Conservation (phyloP, 768 basidiomycete genomes). For the Xerocomus potaroensis region DNA sequence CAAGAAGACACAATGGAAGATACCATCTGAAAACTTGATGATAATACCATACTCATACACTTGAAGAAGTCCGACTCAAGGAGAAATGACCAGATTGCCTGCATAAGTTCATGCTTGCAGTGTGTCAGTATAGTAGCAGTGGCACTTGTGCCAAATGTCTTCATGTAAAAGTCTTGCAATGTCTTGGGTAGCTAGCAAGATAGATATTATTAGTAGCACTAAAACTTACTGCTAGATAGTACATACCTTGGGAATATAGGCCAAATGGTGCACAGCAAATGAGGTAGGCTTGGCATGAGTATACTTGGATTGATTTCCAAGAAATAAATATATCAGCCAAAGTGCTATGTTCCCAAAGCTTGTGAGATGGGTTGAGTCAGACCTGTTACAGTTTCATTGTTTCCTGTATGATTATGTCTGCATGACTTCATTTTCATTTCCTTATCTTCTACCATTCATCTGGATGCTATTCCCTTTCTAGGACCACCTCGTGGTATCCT, state of each 20-base stretch:
- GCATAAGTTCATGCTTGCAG: slow-evolving; percentile 21
- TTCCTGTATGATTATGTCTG: too few species aligned
- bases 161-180: slow-evolving; percentile 8
- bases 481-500: too few species aligned
- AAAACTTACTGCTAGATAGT: background rate
- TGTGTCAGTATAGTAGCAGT: slow-evolving; percentile 8
- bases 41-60: slow-evolving; percentile 23
- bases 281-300: slow-evolving; percentile 1
- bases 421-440: too few species aligned
- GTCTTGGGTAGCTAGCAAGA: slow-evolving; percentile 2
- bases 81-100: slow-evolving; percentile 15
- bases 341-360: slow-evolving; percentile 16
- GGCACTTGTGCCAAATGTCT: background rate
- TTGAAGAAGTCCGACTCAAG: slow-evolving; percentile 22
- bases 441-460: too few species aligned
- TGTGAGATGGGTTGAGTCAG: slow-evolving; percentile 21
- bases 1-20: slow-evolving; percentile 12
- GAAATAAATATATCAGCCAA: slow-evolving; percentile 14
- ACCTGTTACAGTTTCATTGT: too few species aligned
- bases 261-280: slow-evolving; percentile 17
- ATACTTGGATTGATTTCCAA: slow-evolving; percentile 11
- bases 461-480: too few species aligned
- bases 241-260: slow-evolving; percentile 16
- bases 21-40: slow-evolving; percentile 18
- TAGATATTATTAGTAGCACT: background rate